Conservation (phyloP, 306 rosid genomes). For the Betula pendula region DNA sequence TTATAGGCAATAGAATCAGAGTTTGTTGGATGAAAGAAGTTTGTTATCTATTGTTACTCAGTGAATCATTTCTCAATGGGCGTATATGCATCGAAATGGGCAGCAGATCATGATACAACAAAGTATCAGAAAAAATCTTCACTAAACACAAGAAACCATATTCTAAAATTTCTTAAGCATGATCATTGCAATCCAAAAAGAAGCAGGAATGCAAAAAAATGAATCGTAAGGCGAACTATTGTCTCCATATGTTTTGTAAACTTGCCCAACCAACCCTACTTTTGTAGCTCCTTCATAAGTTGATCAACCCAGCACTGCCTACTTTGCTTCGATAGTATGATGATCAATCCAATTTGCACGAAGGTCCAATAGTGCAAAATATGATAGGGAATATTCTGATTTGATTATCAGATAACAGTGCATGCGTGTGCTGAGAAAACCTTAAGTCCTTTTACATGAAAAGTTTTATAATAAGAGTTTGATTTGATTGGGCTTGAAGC, state of each 20-base stretch:
- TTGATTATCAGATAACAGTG: background rate
- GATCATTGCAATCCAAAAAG: background rate
- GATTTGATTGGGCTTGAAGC: background rate
- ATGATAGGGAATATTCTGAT: background rate
- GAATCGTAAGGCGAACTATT: too few relatives aligned
- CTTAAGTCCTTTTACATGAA: background rate
- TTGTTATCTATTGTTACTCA: background rate
- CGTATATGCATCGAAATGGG: background rate
- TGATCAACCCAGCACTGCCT: too few relatives aligned
- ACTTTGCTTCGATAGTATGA: background rate
- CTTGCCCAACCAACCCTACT: too few relatives aligned
- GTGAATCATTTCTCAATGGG: background rate
- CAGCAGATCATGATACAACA: too few relatives aligned
- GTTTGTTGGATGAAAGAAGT: background rate
- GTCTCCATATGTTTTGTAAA: too few relatives aligned
- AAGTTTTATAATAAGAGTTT: background rate
- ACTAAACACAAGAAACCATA: background rate
- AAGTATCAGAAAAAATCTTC: too few relatives aligned
- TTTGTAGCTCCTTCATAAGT: too few relatives aligned
- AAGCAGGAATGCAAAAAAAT: too few relatives aligned
- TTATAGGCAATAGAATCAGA: background rate
- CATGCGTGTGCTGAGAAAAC: background rate
- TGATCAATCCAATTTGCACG: background rate
- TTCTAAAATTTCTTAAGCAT: background rate
- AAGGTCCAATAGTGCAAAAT: background rate